A percentile compares a stretch with the other conserved stretches of the same genome.
These are phyloP conservation scores for Yarrowia divulgata DNA, from an alignment of 805 yeast genomes.

Conservation along the genomic window DNA sequence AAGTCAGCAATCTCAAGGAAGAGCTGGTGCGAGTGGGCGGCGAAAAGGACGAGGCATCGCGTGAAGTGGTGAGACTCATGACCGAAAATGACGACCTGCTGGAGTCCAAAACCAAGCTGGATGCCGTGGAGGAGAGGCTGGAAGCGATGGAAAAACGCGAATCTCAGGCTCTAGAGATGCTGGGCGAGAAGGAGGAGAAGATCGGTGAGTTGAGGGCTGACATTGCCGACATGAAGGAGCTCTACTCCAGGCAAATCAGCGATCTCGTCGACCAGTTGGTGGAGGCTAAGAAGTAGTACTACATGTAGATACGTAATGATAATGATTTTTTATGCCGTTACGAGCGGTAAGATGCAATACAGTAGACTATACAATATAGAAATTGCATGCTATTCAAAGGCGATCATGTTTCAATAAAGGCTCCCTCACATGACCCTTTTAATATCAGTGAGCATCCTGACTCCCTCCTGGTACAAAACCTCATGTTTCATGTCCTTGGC, in stretches of 20 bases:
- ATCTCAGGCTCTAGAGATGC: constrained; percentile 66
- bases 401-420: no score
- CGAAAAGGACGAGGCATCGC: constrained; percentile 72
- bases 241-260: constrained; percentile 83
- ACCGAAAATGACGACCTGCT: constrained; percentile 60
- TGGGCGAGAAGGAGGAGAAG: constrained; percentile 87
- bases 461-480: constrained; percentile 23
- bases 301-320: not conserved
- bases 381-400: no score
- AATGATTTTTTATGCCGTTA: no score
- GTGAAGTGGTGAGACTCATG: constrained; percentile 67
- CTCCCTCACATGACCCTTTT: not conserved
- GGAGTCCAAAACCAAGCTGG: constrained; percentile 50
- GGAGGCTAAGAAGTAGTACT: constrained; percentile 13
- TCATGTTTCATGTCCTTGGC: constrained; percentile 45
- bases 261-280: constrained; percentile 70
- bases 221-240: constrained; percentile 84
- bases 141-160: constrained; percentile 56
- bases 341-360: no score
- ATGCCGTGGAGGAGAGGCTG: constrained; percentile 49
- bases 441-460: constrained; percentile 13
- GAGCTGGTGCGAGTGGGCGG: constrained; percentile 61
- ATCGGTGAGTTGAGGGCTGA: constrained; percentile 89
- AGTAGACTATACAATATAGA: no score
- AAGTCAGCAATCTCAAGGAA: constrained; percentile 68